These are phyloP conservation scores for Aspergillus ellipticus DNA, from an alignment of 495 filamentous ascomycete genomes.

Conservation along the genomic window DNA sequence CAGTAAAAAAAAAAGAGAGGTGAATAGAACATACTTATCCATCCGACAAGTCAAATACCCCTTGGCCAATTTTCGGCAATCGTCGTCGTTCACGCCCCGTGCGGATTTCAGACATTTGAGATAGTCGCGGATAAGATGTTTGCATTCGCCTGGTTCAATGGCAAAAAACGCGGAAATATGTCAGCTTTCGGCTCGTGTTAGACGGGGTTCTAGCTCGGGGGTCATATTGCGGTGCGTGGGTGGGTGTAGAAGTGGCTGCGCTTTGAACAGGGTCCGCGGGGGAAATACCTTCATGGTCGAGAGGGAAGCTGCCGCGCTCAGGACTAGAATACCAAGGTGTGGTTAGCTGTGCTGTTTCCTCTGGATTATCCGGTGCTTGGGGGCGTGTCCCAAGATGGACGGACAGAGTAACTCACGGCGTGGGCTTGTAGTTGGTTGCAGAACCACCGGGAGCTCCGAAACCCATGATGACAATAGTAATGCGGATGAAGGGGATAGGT, in stretches of 20 bases:
- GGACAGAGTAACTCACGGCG: conserved; percentile 58
- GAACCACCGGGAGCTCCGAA: conserved; percentile 79
- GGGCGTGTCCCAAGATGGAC: not conserved
- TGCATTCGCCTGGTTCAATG: conserved; percentile 81
- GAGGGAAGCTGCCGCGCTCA: conserved; percentile 91
- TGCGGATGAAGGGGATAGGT: not conserved
- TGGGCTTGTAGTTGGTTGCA: conserved; percentile 65
- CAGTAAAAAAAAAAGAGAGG: not conserved
- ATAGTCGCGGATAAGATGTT: conserved; percentile 76
- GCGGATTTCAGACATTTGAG: conserved; percentile 78
- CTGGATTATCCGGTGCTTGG: not conserved
- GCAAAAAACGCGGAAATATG: conserved; percentile 75
- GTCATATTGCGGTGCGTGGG: too few relatives aligned
- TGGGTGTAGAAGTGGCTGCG: not conserved
- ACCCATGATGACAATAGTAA: conserved; percentile 32
- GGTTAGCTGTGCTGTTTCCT: not conserved
- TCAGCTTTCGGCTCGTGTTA: conserved; percentile 49
- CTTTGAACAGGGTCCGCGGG: not conserved
- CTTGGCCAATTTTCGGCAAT: conserved; percentile 82
- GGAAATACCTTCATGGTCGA: conserved; percentile 82
- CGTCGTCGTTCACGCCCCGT: conserved; percentile 77
- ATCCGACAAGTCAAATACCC: conserved; percentile 87
- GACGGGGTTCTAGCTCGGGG: not conserved
- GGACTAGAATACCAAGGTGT: conserved; percentile 50
- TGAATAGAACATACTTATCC: conserved; percentile 67